A percentile compares a stretch with the other conserved stretches of the same genome.
phyloP scores from a whole-genome alignment of 1,284 basidiomycete species.

The Ceratobasidium sp. region DNA sequence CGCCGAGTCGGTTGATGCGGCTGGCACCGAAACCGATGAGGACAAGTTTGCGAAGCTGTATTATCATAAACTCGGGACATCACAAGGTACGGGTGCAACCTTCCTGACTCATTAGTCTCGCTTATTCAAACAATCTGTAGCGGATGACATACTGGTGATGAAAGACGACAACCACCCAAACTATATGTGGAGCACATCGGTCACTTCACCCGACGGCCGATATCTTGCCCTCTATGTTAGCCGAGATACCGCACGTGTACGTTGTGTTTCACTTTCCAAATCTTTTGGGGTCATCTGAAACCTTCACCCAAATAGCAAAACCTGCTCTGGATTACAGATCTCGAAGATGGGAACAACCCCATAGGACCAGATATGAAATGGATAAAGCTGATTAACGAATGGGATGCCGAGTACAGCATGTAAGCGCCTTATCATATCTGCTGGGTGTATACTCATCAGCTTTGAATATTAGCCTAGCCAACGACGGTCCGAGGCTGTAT shows the following conservation, averaged over 20 bases:
- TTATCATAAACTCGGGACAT: slow-evolving; percentile 79
- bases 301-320: slow-evolving; percentile 68
- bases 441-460: background rate
- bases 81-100: slow-evolving; percentile 67
- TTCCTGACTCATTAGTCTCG: background rate
- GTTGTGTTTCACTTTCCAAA: slow-evolving; percentile 46
- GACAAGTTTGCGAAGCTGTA: slow-evolving; percentile 81
- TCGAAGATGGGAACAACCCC: slow-evolving; percentile 64
- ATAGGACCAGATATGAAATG: slow-evolving; percentile 77
- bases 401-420: slow-evolving; percentile 36
- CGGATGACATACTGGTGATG: slow-evolving; percentile 77
- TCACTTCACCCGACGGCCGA: slow-evolving; percentile 73
- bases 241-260: slow-evolving; percentile 76
- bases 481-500: slow-evolving; percentile 76
- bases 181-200: slow-evolving; percentile 73
- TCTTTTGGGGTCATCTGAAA: background rate
- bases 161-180: slow-evolving; percentile 74
- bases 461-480: slow-evolving; percentile 67
- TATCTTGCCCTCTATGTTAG: slow-evolving; percentile 72
- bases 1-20: slow-evolving; percentile 63
- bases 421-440: background rate
- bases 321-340: slow-evolving; percentile 79
- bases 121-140: slow-evolving; percentile 57
- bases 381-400: slow-evolving; percentile 77
- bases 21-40: slow-evolving; percentile 73